Conservation (phyloP, 164 flowering plant species). For the Paratinospora sagittata region DNA sequence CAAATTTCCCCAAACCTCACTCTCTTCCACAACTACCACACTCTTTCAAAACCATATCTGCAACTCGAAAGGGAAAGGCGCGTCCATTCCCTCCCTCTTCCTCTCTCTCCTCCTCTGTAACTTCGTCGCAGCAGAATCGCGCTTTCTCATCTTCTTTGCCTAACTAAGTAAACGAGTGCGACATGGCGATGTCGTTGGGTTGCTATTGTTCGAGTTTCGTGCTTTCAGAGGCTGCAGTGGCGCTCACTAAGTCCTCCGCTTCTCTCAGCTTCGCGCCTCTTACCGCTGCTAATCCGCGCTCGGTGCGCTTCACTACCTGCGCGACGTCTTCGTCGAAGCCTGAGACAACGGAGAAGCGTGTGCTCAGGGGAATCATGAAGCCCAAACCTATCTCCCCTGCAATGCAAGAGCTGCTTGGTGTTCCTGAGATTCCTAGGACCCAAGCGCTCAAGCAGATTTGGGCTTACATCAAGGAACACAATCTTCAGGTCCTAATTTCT, state of each 20-base stretch:
- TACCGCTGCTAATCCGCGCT: constrained; percentile 21
- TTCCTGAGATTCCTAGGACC: constrained; percentile 77
- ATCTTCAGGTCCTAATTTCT: constrained; percentile 14
- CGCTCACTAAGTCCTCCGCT: constrained; percentile 4
- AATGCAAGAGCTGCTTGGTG: constrained; percentile 71
- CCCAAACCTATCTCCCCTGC: constrained; percentile 68
- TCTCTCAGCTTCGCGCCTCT: neutral
- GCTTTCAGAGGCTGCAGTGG: neutral
- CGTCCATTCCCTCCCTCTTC: neutral
- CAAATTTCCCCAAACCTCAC: neutral
- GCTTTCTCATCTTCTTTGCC: neutral
- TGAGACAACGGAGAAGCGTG: constrained; percentile 32
- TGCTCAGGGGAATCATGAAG: constrained; percentile 73
- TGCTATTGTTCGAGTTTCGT: constrained; percentile 8
- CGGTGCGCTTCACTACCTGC: constrained; percentile 23
- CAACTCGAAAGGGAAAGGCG: no score
- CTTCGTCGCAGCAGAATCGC: no score
- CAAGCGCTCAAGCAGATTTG: constrained; percentile 83
- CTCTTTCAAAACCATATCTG: neutral
- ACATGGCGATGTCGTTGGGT: constrained; percentile 19
- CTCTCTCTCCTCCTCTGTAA: neutral
- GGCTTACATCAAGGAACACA: constrained; percentile 79
- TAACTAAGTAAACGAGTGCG: no score
- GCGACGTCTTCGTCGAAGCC: constrained; percentile 47
- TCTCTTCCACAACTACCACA: no score